phyloP scores from a whole-genome alignment of 345 rosid species.

The Eucalyptus curtisii region DNA sequence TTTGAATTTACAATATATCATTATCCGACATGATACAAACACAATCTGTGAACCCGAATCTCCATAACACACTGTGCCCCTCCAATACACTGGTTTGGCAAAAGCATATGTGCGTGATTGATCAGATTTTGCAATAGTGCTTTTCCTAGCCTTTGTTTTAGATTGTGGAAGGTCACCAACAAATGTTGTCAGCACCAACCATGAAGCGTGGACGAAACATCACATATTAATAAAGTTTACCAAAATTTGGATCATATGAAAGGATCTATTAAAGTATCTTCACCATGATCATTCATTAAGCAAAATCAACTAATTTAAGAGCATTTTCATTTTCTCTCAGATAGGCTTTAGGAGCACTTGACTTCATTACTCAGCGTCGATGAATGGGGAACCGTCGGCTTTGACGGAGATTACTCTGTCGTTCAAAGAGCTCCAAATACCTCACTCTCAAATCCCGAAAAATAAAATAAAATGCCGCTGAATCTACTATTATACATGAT shows the following conservation, averaged over 20 bases:
- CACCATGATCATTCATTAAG: neutral
- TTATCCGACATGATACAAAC: rapidly evolving
- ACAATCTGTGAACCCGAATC: neutral
- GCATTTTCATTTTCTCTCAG: neutral
- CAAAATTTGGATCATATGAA: neutral
- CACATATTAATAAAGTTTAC: neutral
- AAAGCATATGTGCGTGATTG: neutral
- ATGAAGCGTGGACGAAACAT: neutral
- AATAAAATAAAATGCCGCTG: neutral
- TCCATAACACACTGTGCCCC: neutral
- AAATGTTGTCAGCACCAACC: neutral
- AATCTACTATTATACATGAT: neutral
- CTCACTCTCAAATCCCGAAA: neutral
- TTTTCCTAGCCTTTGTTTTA: neutral
- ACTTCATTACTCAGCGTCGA: neutral
- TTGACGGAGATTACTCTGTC: neutral
- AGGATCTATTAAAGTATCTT: neutral
- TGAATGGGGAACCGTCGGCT: neutral
- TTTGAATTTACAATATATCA: neutral
- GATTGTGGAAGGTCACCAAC: neutral
- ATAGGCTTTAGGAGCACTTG: neutral
- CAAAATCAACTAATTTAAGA: neutral
- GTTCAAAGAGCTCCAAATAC: neutral
- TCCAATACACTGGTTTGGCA: neutral
- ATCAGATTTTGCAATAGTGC: neutral